These are phyloP conservation scores for Venturia pyrina DNA, from an alignment of 2,329 filamentous ascomycete genomes.

Conservation along the genomic window DNA sequence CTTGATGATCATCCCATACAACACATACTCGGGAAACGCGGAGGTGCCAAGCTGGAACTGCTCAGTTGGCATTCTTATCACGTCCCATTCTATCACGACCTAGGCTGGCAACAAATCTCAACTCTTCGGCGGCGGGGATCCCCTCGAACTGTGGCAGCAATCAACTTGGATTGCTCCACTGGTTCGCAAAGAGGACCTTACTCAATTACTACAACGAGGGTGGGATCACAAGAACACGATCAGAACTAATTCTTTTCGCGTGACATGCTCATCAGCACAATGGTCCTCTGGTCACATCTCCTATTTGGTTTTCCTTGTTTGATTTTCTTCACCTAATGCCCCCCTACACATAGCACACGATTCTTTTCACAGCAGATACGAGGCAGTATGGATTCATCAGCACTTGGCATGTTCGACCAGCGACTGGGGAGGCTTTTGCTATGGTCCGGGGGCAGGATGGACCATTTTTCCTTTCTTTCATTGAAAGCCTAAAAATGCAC, in stretches of 20 bases:
- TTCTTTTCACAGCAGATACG: neutral
- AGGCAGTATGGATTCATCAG: constrained; percentile 1
- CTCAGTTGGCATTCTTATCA: neutral
- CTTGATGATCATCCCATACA: neutral
- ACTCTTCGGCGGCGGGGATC: neutral
- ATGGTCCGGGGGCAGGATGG: neutral
- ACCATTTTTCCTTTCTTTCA: neutral
- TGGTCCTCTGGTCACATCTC: neutral
- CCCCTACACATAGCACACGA: neutral
- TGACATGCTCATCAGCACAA: neutral
- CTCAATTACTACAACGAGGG: neutral
- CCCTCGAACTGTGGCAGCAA: neutral
- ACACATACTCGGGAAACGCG: neutral
- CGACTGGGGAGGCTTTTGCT: constrained; percentile 9
- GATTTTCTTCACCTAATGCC: neutral
- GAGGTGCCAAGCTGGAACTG: neutral
- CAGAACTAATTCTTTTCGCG: neutral
- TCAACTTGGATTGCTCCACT: neutral
- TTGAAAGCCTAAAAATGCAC: neutral
- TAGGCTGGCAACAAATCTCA: neutral
- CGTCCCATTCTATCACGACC: neutral
- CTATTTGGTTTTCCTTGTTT: neutral
- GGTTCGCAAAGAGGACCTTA: neutral
- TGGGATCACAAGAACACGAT: constrained; percentile 1
- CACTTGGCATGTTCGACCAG: constrained; percentile 11